Evolutionary conservation across 2,329 filamentous ascomycete species (phyloP).

Genomic region (Trichoderma sp.): DNA sequence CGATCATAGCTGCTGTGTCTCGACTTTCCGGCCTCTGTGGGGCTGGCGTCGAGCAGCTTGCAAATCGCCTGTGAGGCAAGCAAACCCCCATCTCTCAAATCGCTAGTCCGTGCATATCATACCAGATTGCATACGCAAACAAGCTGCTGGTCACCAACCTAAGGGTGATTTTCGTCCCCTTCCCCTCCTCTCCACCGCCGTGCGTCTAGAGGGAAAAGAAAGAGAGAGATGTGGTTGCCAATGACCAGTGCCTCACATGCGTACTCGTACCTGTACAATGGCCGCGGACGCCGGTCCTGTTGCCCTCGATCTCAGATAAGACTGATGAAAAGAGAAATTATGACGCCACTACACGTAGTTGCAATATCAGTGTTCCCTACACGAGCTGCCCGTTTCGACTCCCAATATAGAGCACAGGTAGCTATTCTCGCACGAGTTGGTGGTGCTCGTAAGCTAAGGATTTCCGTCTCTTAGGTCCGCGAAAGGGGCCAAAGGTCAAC

Average conservation of each 20-base stretch:
- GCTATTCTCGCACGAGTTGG: not conserved
- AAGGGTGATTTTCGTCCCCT: not conserved
- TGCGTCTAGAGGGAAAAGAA: slow-evolving; percentile 2
- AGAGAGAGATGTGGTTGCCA: not conserved
- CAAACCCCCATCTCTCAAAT: slow-evolving; percentile 2
- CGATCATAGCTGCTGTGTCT: slow-evolving; percentile 7
- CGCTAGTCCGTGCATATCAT: slow-evolving; percentile 19
- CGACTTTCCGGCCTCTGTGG: not conserved
- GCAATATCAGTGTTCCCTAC: not conserved
- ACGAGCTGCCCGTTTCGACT: not conserved
- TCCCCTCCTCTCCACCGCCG: slow-evolving; percentile 12
- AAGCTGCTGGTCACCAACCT: slow-evolving; percentile 15
- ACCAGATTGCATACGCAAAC: slow-evolving; percentile 18
- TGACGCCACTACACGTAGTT: slow-evolving; percentile 17
- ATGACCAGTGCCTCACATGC: not conserved
- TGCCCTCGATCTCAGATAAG: not conserved
- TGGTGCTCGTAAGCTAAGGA: not conserved
- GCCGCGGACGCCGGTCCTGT: not conserved
- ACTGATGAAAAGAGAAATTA: not conserved
- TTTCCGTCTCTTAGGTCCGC: not conserved
- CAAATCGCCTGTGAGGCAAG: slow-evolving; percentile 7
- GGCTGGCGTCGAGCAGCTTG: slow-evolving; percentile 5
- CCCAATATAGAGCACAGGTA: not conserved
- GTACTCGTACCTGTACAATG: not conserved
- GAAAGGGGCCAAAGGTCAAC: not conserved